Base-by-base conservation (phyloP, 2,329 filamentous ascomycete genomes). In the Onygenales sp. region DNA sequence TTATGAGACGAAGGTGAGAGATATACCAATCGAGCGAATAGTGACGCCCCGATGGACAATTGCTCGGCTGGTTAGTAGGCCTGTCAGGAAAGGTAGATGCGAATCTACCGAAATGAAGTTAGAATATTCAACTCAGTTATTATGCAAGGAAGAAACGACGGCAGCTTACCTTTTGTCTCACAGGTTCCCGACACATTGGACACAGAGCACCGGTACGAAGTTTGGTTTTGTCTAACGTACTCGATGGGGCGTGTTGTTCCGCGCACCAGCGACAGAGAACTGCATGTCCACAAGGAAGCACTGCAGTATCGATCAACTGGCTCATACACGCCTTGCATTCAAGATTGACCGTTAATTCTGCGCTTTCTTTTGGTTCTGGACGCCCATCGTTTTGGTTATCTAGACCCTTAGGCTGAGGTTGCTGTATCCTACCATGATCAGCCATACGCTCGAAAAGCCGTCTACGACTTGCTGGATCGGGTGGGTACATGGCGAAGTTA, bases 181-280 rank as follows among this genome's bases (percentile, higher is more conserved):
- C 62, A 8, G 58, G 53, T 13, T 57, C 57, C 10, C 65, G 62
- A 50, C 66, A 68, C 48, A 68, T 59, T 10, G 65, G 64, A 54
- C 66, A 68, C 2, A 43, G 52, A 10, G 59, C 56, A n/a, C 52
- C 35, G 5, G 46, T 54, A 31, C 56, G 59, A 14, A 59, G 58
- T 43, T 56, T 56, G 2, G 56, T 58, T 32, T 42, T 57, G 59
- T 75, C 72, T 32, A 66, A 60, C 53, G 69, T 63, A 60, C 68
- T 68, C 1, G 71, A 66, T 2, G 77, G 77, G 36, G 76, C 69
- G 44, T 75, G 71, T 49, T 76, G 70, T 49, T 78, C 75, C 2
- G 75, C 76, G 58, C 78, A 81, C 77, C 77, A 81, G 41, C 71
- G 66, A 60, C 78, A 81, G 69, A 81, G 75, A 36, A 76, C 70